Evolutionary conservation across 371 early-diverging fungal genomes (phyloP).

Genomic region (Mucor lusitanicus): DNA sequence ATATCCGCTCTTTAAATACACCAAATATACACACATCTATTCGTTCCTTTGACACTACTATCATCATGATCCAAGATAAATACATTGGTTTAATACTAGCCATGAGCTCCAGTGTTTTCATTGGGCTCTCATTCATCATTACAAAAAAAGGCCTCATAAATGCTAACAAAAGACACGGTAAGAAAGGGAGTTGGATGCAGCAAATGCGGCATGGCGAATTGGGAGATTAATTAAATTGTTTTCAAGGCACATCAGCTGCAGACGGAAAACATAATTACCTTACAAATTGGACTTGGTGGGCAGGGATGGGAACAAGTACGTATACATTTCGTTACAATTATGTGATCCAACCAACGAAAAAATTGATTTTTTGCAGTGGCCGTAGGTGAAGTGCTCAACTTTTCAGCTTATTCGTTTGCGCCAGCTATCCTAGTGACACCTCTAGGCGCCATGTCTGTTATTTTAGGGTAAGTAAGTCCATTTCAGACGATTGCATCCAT

Average conservation of each 20-base stretch:
- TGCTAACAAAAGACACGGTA: conserved; percentile 50
- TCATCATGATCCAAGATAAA: conserved; percentile 65
- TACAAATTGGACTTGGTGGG: conserved; percentile 79
- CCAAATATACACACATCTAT: not conserved
- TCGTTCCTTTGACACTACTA: not conserved
- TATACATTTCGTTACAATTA: not conserved
- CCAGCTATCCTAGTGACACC: conserved; percentile 94
- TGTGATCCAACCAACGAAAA: not conserved
- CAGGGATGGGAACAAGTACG: conserved; percentile 85
- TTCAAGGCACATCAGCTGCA: conserved; percentile 57
- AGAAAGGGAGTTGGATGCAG: not conserved
- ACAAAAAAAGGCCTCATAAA: conserved; percentile 88
- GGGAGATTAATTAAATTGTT: not conserved
- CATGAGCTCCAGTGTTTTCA: conserved; percentile 75
- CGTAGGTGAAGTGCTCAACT: conserved; percentile 89
- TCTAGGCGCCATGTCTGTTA: conserved; percentile 85
- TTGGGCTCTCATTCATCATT: conserved; percentile 82
- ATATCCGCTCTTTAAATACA: not conserved
- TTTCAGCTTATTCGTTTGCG: conserved; percentile 92
- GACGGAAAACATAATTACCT: conserved; percentile 44
- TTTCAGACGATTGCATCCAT: not conserved
- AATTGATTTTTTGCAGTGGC: conserved; percentile 63
- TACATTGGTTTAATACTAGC: conserved; percentile 86
- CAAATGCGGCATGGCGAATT: not conserved
- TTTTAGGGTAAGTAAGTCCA: conserved; percentile 62